phyloP scores from a whole-genome alignment of 495 filamentous ascomycete species.

The Jackrogersella minutella region DNA sequence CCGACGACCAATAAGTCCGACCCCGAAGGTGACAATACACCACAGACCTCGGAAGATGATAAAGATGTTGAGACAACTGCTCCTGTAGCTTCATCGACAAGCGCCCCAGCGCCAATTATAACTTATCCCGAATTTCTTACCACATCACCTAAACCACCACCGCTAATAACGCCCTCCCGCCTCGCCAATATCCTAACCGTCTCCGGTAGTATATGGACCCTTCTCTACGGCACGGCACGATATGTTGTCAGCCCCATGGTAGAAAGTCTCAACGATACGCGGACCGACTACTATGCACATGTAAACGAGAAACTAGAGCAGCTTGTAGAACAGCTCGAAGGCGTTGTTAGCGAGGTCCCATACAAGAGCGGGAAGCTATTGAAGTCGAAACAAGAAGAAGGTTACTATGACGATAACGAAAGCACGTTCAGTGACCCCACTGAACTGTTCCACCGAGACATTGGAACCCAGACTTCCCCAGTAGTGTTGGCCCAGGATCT shows the following conservation, averaged over 20 bases:
- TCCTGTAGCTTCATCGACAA: slow-evolving; percentile 30
- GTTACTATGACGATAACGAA: slow-evolving; percentile 46
- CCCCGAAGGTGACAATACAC: slow-evolving; percentile 25
- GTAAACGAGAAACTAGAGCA: slow-evolving; percentile 68
- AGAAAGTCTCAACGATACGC: slow-evolving; percentile 73
- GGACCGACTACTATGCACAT: slow-evolving; percentile 79
- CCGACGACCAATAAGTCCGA: slow-evolving; percentile 26
- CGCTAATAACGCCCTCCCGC: slow-evolving; percentile 77
- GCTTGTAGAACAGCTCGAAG: slow-evolving; percentile 78
- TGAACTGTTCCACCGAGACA: slow-evolving; percentile 90
- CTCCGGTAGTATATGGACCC: slow-evolving; percentile 71
- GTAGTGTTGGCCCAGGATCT: slow-evolving; percentile 46
- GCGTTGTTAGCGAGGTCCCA: slow-evolving; percentile 67
- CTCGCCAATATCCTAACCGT: slow-evolving; percentile 82
- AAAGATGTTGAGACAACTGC: slow-evolving; percentile 12
- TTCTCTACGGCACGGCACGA: slow-evolving; percentile 82
- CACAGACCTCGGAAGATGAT: slow-evolving; percentile 29
- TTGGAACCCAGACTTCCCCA: slow-evolving; percentile 83
- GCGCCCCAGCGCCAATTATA: slow-evolving; percentile 82
- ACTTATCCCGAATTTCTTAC: slow-evolving; percentile 96
- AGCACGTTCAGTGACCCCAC: slow-evolving; percentile 68
- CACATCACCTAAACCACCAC: slow-evolving; percentile 66
- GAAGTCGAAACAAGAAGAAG: slow-evolving; percentile 23
- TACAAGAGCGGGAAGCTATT: slow-evolving; percentile 35
- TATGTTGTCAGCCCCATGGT: slow-evolving; percentile 87